These are phyloP conservation scores for Pleurotus ostreatus DNA, from an alignment of 768 basidiomycete species.

Conservation along the genomic window DNA sequence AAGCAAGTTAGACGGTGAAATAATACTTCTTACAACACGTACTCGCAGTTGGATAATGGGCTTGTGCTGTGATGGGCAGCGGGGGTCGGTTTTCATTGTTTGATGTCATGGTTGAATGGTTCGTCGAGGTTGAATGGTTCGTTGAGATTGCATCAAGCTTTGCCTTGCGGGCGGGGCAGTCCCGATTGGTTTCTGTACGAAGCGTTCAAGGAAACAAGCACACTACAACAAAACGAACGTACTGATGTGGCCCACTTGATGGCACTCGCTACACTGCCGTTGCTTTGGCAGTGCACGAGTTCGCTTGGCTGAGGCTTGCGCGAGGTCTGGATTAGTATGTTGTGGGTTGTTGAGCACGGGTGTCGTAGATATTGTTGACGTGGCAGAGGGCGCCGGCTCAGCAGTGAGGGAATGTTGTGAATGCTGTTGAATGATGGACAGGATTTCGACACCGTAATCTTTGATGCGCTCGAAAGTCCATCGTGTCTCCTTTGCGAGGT, in stretches of 20 bases:
- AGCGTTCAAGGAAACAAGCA: neutral
- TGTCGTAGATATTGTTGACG: neutral
- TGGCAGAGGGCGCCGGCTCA: neutral
- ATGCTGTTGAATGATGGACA: neutral
- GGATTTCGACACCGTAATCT: neutral
- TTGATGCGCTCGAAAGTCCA: neutral
- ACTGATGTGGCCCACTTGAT: constrained; percentile 9
- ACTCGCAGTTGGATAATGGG: too few relatives aligned
- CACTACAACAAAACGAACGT: neutral
- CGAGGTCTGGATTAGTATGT: too few relatives aligned
- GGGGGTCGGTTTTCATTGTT: neutral
- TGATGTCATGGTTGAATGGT: neutral
- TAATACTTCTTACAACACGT: too few relatives aligned
- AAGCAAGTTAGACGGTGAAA: too few relatives aligned
- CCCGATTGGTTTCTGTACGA: neutral
- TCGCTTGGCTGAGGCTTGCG: neutral
- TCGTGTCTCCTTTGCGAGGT: constrained; percentile 11
- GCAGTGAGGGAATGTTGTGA: neutral
- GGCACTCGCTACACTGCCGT: constrained; percentile 9
- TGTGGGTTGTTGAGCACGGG: neutral
- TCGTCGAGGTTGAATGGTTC: neutral
- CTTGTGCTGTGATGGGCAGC: too few relatives aligned
- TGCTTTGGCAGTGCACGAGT: neutral
- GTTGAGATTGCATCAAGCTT: neutral
- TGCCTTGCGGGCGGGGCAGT: neutral